Evolutionary conservation across 2,329 filamentous ascomycete genomes (phyloP), one percentile per base, ranked within the genome.

Genomic region (Exophiala spinifera): DNA sequence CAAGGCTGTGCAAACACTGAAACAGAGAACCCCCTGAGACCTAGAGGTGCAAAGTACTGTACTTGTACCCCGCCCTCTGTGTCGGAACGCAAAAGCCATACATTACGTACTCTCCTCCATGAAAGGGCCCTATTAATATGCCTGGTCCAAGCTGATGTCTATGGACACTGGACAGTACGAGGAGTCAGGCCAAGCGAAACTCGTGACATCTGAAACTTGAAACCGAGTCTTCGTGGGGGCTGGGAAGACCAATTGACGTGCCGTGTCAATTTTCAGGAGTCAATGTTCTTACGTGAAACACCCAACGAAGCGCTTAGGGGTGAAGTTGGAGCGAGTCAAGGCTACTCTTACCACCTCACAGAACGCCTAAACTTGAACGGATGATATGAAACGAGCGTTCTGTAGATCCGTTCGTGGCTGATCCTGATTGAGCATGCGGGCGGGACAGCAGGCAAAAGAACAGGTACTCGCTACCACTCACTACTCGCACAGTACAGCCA

Each of bases 201-300:
- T 39, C 36, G 36, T 39, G 36, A 39, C 36, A 39, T n/a, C 17
- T 19, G 13, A 4, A 15, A 39, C n/a, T n/a, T 39, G 36, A 39
- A 39, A 39, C 36, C n/a, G n/a, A n/a, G n/a, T n/a, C n/a, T n/a
- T n/a, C n/a, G 36, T n/a, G 36, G 3, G 14, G 17, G 36, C 5
- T 39, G n/a, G 36, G 28, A 10, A 39, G n/a, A 15, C 17, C 36
- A 39, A 39, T 15, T 44, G 42, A 25, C 42, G 42, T 11, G 21
- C 28, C 23, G 21, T 20, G 42, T 28, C 42, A 44, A 44, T 21
- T 39, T 39, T 44, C 42, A 44, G 42, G 42, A 44, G 42, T 44
- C 15, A 4, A 21, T 44, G 42, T 44, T 25, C 23, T 25, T 44
- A n/a, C 15, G 10, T 44, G 42, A 44, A 44, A 44, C 42, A 44